Base-by-base conservation (phyloP, 345 rosid species). In the Hibiscus tridactylites region DNA sequence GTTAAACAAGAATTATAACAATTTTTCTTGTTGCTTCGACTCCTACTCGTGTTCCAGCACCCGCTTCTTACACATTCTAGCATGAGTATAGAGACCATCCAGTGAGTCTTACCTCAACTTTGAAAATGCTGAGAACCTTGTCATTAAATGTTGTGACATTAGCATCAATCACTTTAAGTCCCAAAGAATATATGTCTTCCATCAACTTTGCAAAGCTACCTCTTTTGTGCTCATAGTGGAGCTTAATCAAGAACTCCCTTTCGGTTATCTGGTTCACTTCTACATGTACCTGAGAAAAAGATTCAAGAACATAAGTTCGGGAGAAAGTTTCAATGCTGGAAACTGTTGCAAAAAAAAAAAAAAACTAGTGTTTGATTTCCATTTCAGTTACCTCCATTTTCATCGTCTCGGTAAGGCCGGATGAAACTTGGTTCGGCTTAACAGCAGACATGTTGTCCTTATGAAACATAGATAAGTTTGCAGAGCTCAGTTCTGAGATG, bases 141-240 rank as follows among this genome's bases (percentile, higher is more conserved):
- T 83, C 82, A 64, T 82, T 33, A 7, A 79, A 79, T 39, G 89
- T 88, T 47, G 89, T 88, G 62, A 95, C 77, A 75, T 88, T 95
- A 61, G 87, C 97, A 77, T 92, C 84, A 17, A 85, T 78, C 31
- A 89, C 85, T 61, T 75, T 81, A 74, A 90, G 84, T 67, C 87
- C 92, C 57, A 78, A 70, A 56, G 87, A 83, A 63, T 81, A 52
- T 37, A 92, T 70, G 61, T 73, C 81, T 65, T 95, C 91, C 81
- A 92, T 77, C 83, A 87, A 61, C 76, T 79, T 87, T 39, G 79
- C 72, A 71, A 95, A 90, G 49, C 94, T 89, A 70, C 88, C 89
- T 59, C 46, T 75, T 70, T 58, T 82, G 73, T 87, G 77, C 74
- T 81, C 79, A 15, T 79, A 81, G 5, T 63, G 57, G 42, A 86